Evolutionary conservation across 2,329 filamentous ascomycete genomes (phyloP).

Genomic region (Byssochlamys sp.): DNA sequence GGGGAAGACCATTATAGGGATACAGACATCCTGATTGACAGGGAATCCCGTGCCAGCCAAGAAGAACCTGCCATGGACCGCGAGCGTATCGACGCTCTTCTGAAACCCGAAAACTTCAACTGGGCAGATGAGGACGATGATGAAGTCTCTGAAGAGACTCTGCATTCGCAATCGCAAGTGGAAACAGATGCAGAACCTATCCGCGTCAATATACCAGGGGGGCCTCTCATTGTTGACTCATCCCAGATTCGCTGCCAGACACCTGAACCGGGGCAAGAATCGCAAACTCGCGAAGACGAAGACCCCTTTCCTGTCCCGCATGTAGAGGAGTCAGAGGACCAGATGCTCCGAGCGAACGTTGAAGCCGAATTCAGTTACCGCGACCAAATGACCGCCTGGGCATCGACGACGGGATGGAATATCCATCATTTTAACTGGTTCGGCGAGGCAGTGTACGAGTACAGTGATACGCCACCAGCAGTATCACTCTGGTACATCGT

Average conservation of each 20-base stretch:
- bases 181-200: not conserved
- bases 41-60: not conserved
- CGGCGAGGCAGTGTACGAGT: conserved; percentile 4
- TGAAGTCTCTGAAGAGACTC: not conserved
- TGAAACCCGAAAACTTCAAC: not conserved
- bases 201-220: not conserved
- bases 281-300: not conserved
- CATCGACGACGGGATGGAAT: not conserved
- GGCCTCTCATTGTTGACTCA: not conserved
- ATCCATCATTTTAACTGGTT: conserved; percentile 21
- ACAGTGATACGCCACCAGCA: conserved; percentile 12
- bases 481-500: conserved; percentile 15
- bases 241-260: not conserved
- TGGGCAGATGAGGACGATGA: not conserved
- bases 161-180: not conserved
- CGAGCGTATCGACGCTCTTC: not conserved
- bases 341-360: not conserved
- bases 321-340: not conserved
- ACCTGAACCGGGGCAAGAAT: not conserved
- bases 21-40: not conserved
- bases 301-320: not conserved
- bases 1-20: not conserved
- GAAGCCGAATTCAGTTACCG: not conserved
- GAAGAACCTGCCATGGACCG: not conserved
- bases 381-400: not conserved